Evolutionary conservation across 768 basidiomycete species (phyloP), one percentile per base, ranked within the genome.

Genomic region (Lactarius trivialis): DNA sequence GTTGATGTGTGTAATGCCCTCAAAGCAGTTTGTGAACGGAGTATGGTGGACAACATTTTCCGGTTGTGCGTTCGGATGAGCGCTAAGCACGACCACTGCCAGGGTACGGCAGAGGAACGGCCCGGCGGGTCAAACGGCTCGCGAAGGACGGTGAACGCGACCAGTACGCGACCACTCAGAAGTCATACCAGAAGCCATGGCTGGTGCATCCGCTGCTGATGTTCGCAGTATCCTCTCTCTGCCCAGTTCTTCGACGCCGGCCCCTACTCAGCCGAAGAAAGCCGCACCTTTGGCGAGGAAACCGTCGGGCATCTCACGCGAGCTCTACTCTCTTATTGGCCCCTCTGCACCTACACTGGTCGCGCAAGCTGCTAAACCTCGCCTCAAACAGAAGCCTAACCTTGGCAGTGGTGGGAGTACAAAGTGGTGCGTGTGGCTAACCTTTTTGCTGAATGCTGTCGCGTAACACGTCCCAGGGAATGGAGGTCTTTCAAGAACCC

Each of bases 271-370:
- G 41, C 71, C 72, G 2, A 82, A 81, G 68, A 87, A 82, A 67
- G 41, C 63, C 15, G 19, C 52, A 5, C 63, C 68, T 17, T 62
- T 74, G 3, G 37, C 71, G 26, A 81, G 82, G 70, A 92, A 90
- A 73, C 91, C 91, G 4, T 91, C 93, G 21, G 95, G 96, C 21
- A 94, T 98, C 63, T 88, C 93, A 0, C 80, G 94, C 67, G 95
- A 98, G 73, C 81, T 99, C 2, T 98, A 90, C 75, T 86, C 90
- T 1, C 84, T 99, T 62, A 98, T 99, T 67, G 96, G 96, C n/a
- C 86, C 92, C 63, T 89, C 91, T 53, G 89, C 89, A 12, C 94
- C 96, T 0, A 85, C 89, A 2, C 81, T 98, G 54, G 88, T 86
- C 0, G 82, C 89, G 36, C 86, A 90, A 68, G 81, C 87, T 61